A percentile compares a stretch with the other conserved stretches of the same genome.
phyloP scores from a whole-genome alignment of 2,329 filamentous ascomycete species.

The Colletotrichum filicis region DNA sequence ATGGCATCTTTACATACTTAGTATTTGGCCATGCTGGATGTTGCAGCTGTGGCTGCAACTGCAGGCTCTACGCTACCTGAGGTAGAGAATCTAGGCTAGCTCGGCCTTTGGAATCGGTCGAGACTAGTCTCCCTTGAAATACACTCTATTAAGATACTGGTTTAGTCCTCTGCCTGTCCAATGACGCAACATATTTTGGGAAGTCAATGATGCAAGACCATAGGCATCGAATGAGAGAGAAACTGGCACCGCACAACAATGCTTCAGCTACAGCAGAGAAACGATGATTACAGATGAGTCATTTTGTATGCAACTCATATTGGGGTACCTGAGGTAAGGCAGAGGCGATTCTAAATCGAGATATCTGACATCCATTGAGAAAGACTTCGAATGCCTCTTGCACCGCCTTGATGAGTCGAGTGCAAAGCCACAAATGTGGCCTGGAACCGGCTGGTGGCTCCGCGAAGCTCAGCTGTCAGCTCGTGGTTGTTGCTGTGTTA shows the following conservation, averaged over 20 bases:
- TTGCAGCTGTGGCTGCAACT: slow-evolving; percentile 1
- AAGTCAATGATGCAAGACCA: background rate
- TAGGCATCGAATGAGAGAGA: no score
- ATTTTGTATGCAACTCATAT: background rate
- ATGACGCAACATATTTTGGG: background rate
- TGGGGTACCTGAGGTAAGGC: background rate
- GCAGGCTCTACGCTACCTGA: slow-evolving; percentile 5
- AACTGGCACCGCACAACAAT: no score
- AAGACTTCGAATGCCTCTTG: background rate
- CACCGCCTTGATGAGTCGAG: background rate
- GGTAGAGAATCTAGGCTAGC: slow-evolving; percentile 6
- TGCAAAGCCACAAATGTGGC: background rate
- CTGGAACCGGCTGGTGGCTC: background rate
- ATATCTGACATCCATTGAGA: background rate
- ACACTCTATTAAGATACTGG: background rate
- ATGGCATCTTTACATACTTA: background rate
- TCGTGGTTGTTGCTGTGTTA: background rate
- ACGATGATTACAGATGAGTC: background rate
- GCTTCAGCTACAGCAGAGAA: background rate
- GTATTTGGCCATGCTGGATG: background rate
- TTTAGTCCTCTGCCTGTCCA: background rate
- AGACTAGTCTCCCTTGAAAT: slow-evolving; percentile 16
- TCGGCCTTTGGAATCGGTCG: slow-evolving; percentile 20
- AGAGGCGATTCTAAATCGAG: background rate
- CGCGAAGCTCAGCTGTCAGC: background rate